Evolutionary conservation across 2,329 filamentous ascomycete species (phyloP).

Genomic region (Penicillium sp.): DNA sequence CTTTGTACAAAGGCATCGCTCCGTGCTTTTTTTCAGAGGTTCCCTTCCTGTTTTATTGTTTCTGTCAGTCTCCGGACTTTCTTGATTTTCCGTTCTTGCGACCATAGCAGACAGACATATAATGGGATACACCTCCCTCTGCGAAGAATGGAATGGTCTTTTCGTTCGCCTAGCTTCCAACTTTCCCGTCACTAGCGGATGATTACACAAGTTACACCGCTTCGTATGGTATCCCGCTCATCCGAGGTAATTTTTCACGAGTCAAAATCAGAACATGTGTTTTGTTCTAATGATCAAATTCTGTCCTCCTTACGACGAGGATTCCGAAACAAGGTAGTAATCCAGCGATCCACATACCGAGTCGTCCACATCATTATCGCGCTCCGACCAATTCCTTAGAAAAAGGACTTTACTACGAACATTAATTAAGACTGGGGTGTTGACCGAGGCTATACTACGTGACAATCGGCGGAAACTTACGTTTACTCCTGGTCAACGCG

Average conservation of each 20-base stretch:
- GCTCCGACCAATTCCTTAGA: neutral
- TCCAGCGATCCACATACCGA: neutral
- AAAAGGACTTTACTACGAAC: neutral
- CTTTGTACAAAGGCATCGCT: neutral
- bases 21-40: neutral
- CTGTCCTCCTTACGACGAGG: too few relatives aligned
- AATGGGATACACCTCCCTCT: neutral
- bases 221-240: neutral
- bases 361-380: neutral
- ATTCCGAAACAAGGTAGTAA: neutral
- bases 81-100: neutral
- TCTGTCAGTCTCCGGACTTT: neutral
- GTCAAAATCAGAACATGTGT: neutral
- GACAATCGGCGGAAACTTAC: neutral
- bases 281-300: neutral
- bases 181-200: neutral
- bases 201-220: neutral
- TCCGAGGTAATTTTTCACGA: neutral
- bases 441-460: neutral
- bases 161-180: neutral
- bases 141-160: neutral
- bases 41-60: neutral
- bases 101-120: conserved; percentile 1
- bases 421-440: too few relatives aligned
- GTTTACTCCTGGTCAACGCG: neutral